Conservation (phyloP, 176 grass and related monocot species). For the Neostapfia colusana region DNA sequence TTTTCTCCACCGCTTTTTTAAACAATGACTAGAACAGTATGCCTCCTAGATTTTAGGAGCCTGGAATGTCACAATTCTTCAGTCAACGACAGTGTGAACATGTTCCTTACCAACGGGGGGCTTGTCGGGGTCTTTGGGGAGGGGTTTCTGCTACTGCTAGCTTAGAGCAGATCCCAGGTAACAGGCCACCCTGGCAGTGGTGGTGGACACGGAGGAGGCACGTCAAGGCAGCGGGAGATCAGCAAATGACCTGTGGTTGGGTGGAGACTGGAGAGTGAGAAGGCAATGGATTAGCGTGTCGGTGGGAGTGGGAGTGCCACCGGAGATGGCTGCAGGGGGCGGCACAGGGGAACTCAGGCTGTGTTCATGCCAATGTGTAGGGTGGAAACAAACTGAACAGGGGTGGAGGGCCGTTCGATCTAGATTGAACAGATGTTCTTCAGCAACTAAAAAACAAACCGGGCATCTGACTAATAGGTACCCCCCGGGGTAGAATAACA, state of each 20-base stretch:
- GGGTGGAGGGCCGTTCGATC: too few species aligned
- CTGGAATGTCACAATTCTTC: slow-evolving; percentile 1
- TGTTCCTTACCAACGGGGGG: background rate
- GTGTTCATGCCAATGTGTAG: too few species aligned
- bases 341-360: too few species aligned
- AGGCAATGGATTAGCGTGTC: background rate
- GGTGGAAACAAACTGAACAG: too few species aligned
- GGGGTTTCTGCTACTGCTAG: background rate
- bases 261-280: background rate
- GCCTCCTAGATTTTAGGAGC: slow-evolving; percentile 23
- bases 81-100: background rate
- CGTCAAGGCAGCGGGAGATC: background rate
- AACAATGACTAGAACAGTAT: slow-evolving; percentile 73
- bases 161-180: background rate
- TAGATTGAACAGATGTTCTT: too few species aligned
- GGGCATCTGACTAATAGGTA: too few species aligned
- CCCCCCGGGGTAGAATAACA: background rate
- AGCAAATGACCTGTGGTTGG: background rate
- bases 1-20: too few species aligned
- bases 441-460: too few species aligned
- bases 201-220: background rate
- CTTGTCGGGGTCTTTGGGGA: background rate
- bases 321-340: too few species aligned
- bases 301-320: background rate
- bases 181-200: background rate